Conservation (phyloP, 2,329 filamentous ascomycete genomes). For the Aspergillus awamori region DNA sequence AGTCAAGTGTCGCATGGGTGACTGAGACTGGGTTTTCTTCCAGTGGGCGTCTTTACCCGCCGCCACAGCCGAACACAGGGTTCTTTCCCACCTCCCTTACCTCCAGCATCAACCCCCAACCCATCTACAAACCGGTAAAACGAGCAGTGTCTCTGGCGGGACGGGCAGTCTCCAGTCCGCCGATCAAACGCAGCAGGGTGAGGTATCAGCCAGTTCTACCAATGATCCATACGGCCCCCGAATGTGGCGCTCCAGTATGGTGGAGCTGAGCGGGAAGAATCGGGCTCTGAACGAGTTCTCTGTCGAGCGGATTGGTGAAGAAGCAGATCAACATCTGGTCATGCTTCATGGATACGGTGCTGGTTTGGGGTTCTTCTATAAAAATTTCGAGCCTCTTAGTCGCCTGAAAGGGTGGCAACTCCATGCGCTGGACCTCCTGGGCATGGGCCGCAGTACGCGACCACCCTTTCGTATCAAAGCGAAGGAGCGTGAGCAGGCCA, state of each 20-base stretch:
- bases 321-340: conserved; percentile 81
- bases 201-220: conserved; percentile 52
- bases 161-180: conserved; percentile 37
- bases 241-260: conserved; percentile 82
- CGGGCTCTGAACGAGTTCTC: conserved; percentile 91
- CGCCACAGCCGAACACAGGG: conserved; percentile 80
- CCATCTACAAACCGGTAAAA: conserved; percentile 64
- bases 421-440: conserved; percentile 91
- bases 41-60: conserved; percentile 88
- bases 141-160: conserved; percentile 29
- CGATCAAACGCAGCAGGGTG: conserved; percentile 42
- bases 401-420: conserved; percentile 80
- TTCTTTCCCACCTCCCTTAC: conserved; percentile 83
- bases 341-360: conserved; percentile 98
- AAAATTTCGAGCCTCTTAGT: conserved; percentile 89
- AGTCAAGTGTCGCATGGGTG: conserved; percentile 16
- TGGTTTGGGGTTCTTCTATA: conserved; percentile 96
- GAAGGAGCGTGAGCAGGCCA: conserved; percentile 78
- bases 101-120: conserved; percentile 69
- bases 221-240: conserved; percentile 82
- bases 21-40: conserved; percentile 21
- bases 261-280: conserved; percentile 81
- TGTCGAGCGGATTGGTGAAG: conserved; percentile 78
- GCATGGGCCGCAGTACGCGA: conserved; percentile 86
- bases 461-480: conserved; percentile 83